Base-by-base conservation (phyloP, 371 early-diverging fungal genomes). In the Lichtheimia ramosa region DNA sequence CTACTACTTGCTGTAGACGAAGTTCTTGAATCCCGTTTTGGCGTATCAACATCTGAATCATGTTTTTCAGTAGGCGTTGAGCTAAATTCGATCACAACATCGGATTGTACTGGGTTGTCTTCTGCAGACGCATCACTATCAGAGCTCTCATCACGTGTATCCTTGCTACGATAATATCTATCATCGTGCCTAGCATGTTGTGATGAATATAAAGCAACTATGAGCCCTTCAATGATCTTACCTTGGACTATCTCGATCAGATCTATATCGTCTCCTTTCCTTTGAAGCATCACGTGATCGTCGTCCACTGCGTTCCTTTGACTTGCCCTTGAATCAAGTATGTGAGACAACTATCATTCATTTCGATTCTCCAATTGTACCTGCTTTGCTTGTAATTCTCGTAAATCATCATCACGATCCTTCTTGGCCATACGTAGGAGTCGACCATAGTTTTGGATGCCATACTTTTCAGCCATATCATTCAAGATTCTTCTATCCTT, bases 391-490 rank as follows among this genome's bases (percentile, higher is more conserved):
- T 69, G 65, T 1, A 81, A 53, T 2, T 72, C 56, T 49, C 69
- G 60, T 43, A 81, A 27, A 54, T 81, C 70, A 48, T 69, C 66
- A 48, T 81, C 81, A 18, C 78, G 68, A 39, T 81, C 77, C 49
- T 69, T 73, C 41, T 77, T 77, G 15, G 78, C 75, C 10, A 71
- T 68, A 25, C 75, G 63, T 15, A 81, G 62, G 10, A 75, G 63
- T 24, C 76, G 73, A 1, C 68, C 70, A 54, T 77, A 81, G 34
- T 77, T 75, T 12, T 60, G 64, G 23, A 81, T 74, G 16, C 74
- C 74, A 43, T 77, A 81, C 52, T 74, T 75, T 13, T 60, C 62
- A 13, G 75, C 75, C 78, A 81, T 77, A 0, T 71, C 72, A 40
- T 77, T 73, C 54, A 81, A 51, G 12, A 60, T 66, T 42, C 69